Evolutionary conservation across 1,139 yeast species (phyloP).

Genomic region (Diutina sp.): DNA sequence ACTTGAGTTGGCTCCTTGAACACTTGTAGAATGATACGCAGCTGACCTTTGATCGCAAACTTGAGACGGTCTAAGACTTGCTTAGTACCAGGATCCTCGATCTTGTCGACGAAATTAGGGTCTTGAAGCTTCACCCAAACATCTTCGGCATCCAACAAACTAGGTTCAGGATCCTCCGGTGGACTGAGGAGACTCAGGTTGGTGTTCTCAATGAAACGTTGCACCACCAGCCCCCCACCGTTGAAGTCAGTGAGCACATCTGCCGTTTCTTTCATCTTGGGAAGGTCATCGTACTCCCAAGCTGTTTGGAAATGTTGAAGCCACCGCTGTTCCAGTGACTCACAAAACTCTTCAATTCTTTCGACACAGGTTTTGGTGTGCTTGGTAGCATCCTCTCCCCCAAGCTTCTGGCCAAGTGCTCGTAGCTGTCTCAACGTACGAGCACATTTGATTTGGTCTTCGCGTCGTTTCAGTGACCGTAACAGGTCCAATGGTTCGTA

Average conservation of each 20-base stretch:
- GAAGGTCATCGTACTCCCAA: constrained; percentile 43
- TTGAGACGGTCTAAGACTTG: constrained; percentile 21
- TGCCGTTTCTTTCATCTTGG: constrained; percentile 71
- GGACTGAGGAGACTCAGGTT: constrained; percentile 41
- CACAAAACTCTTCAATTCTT: constrained; percentile 59
- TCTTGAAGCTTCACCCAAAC: constrained; percentile 24
- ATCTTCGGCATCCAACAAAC: constrained; percentile 24
- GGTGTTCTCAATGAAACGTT: constrained; percentile 72
- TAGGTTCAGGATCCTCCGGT: constrained; percentile 16
- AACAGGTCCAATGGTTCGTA: constrained; percentile 52
- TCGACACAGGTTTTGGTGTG: constrained; percentile 34
- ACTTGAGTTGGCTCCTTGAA: constrained; percentile 60
- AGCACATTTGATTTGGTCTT: constrained; percentile 56
- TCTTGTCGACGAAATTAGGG: constrained; percentile 17
- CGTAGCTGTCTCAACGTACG: constrained; percentile 55
- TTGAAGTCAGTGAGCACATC: constrained; percentile 70
- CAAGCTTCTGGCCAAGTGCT: constrained; percentile 46
- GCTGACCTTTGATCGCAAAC: constrained; percentile 49
- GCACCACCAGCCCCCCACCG: constrained; percentile 75
- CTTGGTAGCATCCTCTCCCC: constrained; percentile 18
- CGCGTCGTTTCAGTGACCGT: constrained; percentile 26
- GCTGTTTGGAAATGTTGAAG: constrained; percentile 47
- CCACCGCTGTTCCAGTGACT: constrained; percentile 57
- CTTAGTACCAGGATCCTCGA: constrained; percentile 23
- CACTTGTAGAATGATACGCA: constrained; percentile 60